Percentiles rank a stretch among this genome's conserved stretches.
phyloP scores from a whole-genome alignment of 768 basidiomycete species.

The Tephrocybe sp. region DNA sequence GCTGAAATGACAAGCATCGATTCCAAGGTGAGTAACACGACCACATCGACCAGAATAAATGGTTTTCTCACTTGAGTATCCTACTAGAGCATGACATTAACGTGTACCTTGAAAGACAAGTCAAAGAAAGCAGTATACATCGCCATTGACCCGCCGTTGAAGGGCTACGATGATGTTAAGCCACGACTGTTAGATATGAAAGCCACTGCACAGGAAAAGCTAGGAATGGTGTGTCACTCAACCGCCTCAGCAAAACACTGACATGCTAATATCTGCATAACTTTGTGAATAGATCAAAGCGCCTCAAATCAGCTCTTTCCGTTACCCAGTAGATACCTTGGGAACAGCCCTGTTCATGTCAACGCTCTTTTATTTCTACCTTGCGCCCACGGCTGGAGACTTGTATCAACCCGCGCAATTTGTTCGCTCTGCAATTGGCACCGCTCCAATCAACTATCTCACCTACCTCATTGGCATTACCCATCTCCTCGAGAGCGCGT shows the following conservation, averaged over 20 bases:
- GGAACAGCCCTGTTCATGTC: conserved; percentile 24
- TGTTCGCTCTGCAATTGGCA: conserved; percentile 29
- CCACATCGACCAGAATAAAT: background rate
- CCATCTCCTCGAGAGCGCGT: conserved; percentile 49
- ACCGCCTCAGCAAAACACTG: too few relatives aligned
- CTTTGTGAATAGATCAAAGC: conserved; percentile 46
- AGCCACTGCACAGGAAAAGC: conserved; percentile 70
- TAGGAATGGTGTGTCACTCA: conserved; percentile 79
- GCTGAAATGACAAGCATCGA: conserved; percentile 73
- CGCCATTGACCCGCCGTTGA: conserved; percentile 66
- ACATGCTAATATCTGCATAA: background rate
- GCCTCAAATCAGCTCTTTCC: conserved; percentile 60
- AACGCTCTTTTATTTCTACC: conserved; percentile 31
- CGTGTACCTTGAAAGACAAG: conserved; percentile 53
- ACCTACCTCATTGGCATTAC: conserved; percentile 30
- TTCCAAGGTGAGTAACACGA: conserved; percentile 46
- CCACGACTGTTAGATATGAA: conserved; percentile 80
- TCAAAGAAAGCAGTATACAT: conserved; percentile 49
- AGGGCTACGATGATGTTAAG: conserved; percentile 79
- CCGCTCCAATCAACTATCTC: conserved; percentile 23
- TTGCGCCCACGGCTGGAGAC: conserved; percentile 20
- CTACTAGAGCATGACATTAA: conserved; percentile 68
- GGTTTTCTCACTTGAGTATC: background rate
- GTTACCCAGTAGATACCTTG: conserved; percentile 33
- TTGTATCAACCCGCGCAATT: conserved; percentile 33